Evolutionary conservation across 2,329 filamentous ascomycete genomes (phyloP), one percentile per base, ranked within the genome.

Genomic region (Fusarium sp.): DNA sequence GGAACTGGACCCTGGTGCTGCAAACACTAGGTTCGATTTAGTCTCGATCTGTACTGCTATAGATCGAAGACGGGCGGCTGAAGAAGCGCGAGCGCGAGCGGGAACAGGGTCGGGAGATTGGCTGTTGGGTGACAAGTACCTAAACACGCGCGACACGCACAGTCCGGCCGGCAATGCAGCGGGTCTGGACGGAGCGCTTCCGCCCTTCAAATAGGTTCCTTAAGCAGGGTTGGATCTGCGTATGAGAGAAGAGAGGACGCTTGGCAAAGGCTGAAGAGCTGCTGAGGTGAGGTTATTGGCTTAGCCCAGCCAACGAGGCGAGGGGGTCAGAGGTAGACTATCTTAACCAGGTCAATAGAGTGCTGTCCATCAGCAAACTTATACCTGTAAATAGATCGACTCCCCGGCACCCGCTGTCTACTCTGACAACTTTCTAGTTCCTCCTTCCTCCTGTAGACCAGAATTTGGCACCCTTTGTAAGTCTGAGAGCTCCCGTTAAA

Each of bases 231-330:
- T 50, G 33, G 1, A 48, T 28, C 39, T 46, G 24, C 26, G 40
- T 34, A 24, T 10, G 50, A 33, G 42, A 53, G 52, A 63, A 63
- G 51, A 48, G 45, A 39, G 22, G 38, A 50, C 28, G 46, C 33
- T n/a, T 58, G 64, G 22, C 36, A 58, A 55, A 55, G 51, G 57
- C 52, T 59, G 44, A 34, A 58, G 58, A 55, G 51, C 33, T 51
- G 52, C 31, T 48, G 62, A 54, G 36, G 33, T 61, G 63, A 54
- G 53, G 38, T 60, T 55, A 72, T 74, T 74, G 72, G 65, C 70
- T 64, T 20, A 65, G 13, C 39, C 39, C 55, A 42, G 57, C 38
- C 22, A 43, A 52, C 48, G 50, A 58, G 42, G 48, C 22, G 61
- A 63, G 68, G 56, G 53, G 39, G 33, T 34, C 26, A 28, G 22